Conservation (phyloP, 306 rosid species). For the Quercus variabilis region DNA sequence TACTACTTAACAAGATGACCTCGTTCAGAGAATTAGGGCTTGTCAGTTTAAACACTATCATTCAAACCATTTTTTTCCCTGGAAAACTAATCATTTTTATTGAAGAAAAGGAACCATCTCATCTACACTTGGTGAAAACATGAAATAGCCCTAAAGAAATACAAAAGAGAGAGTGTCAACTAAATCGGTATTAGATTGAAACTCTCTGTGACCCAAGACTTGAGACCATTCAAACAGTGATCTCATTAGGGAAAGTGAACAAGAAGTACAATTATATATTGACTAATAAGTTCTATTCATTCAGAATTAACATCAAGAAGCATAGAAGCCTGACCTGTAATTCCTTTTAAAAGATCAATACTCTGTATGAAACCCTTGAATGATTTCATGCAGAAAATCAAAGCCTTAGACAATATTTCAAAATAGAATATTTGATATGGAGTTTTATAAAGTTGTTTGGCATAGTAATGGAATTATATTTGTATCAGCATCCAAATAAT, state of each 20-base stretch:
- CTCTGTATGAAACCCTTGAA: background rate
- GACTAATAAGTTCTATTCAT: background rate
- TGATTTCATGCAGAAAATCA: background rate
- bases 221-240: too few species aligned
- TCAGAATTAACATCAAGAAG: background rate
- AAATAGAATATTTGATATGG: background rate
- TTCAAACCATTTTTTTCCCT: background rate
- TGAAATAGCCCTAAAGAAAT: too few species aligned
- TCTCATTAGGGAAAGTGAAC: too few species aligned
- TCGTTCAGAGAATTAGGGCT: background rate
- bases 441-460: background rate
- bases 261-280: too few species aligned
- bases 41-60: background rate
- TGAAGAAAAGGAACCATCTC: too few species aligned
- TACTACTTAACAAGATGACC: background rate
- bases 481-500: background rate
- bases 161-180: too few species aligned
- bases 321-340: background rate
- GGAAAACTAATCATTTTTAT: too few species aligned
- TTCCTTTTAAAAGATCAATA: background rate
- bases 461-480: background rate
- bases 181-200: too few species aligned
- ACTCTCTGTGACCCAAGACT: too few species aligned
- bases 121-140: too few species aligned
- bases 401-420: background rate